Percentiles rank a stretch among this genome's conserved stretches.
These are phyloP conservation scores for Petunia axillaris DNA, from an alignment of 257 asterid species.

Conservation along the genomic window DNA sequence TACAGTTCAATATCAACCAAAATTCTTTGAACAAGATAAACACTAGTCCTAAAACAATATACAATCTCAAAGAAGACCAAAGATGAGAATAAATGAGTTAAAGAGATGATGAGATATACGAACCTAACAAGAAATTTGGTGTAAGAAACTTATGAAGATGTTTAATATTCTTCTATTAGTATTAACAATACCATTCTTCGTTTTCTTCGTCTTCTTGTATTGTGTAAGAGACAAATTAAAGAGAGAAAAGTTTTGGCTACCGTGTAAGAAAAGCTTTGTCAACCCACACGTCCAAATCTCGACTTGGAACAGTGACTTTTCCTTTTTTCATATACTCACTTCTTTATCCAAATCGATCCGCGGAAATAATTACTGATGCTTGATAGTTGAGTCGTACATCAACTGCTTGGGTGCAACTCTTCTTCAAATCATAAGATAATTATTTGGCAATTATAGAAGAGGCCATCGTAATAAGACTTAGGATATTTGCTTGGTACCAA, in stretches of 20 bases:
- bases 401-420: too few species aligned
- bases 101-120: constrained; percentile 34
- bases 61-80: neutral
- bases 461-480: too few species aligned
- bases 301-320: neutral
- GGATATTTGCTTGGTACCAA: too few species aligned
- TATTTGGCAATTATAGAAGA: too few species aligned
- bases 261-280: constrained; percentile 48
- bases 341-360: constrained; percentile 26
- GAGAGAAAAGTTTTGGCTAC: constrained; percentile 38
- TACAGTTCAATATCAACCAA: too few species aligned
- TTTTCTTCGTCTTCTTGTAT: constrained; percentile 31
- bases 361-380: too few species aligned
- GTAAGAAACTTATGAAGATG: constrained; percentile 34
- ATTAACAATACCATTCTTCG: constrained; percentile 23
- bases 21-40: too few species aligned
- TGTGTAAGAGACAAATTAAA: constrained; percentile 1
- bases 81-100: constrained; percentile 30
- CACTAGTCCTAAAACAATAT: too few species aligned
- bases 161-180: constrained; percentile 27
- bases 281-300: constrained; percentile 38
- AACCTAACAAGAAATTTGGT: constrained; percentile 45
- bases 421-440: too few species aligned
- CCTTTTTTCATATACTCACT: too few species aligned
- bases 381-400: too few species aligned